These are phyloP conservation scores for Mycena alexandri DNA, from an alignment of 768 basidiomycete genomes.

Conservation along the genomic window DNA sequence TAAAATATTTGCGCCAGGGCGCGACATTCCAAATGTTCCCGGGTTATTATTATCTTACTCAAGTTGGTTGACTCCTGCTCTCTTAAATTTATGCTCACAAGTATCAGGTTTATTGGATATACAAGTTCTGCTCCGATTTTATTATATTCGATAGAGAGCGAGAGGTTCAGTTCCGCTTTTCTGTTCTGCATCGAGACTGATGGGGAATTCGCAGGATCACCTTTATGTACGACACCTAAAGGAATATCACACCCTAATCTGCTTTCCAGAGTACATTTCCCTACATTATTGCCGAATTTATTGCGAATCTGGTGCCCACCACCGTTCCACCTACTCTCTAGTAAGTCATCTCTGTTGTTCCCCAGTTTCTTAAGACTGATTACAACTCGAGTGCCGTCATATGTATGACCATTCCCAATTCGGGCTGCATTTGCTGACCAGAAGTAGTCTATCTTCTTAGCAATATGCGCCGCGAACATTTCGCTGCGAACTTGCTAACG, in stretches of 20 bases:
- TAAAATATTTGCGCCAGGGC: constrained; percentile 45
- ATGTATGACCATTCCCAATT: constrained; percentile 7
- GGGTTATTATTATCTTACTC: constrained; percentile 51
- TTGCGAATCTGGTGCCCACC: constrained; percentile 53
- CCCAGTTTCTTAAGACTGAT: background rate
- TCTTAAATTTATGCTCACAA: background rate
- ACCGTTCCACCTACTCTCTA: constrained; percentile 47
- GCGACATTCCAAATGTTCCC: constrained; percentile 46
- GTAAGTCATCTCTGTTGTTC: constrained; percentile 7
- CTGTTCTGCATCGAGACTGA: background rate
- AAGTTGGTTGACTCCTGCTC: constrained; percentile 43
- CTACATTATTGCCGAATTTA: constrained; percentile 52
- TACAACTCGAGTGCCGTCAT: constrained; percentile 26
- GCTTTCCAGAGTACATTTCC: constrained; percentile 45
- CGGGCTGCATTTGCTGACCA: background rate
- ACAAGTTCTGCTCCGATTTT: constrained; percentile 37
- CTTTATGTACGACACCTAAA: constrained; percentile 23
- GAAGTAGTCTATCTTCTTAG: constrained; percentile 32
- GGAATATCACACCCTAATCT: background rate
- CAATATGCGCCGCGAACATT: constrained; percentile 46
- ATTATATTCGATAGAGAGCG: constrained; percentile 60
- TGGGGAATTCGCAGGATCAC: constrained; percentile 20
- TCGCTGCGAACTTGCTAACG: constrained; percentile 50
- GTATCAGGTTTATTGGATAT: constrained; percentile 36
- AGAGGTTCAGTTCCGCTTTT: constrained; percentile 43